These are phyloP conservation scores for Populus hybrid DNA, from an alignment of 441 rosid genomes.

Conservation along the genomic window DNA sequence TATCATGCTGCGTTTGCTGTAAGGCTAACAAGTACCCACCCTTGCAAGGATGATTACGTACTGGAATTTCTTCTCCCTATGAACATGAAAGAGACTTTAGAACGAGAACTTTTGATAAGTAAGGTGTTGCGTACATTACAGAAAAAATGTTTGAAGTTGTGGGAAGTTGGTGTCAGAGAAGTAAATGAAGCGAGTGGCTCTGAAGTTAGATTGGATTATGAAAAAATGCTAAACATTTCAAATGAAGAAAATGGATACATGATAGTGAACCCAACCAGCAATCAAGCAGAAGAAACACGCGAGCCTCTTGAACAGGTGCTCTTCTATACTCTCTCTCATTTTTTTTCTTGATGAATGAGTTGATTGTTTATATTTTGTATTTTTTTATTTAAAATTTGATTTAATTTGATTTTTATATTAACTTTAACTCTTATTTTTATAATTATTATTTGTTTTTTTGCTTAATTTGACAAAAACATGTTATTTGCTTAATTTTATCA, in stretches of 20 bases:
- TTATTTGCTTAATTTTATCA: no score
- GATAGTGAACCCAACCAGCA: no score
- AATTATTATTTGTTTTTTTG: no score
- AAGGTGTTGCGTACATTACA: neutral
- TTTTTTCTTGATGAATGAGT: no score
- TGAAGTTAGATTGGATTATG: neutral
- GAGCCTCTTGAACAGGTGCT: no score
- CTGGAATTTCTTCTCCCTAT: neutral
- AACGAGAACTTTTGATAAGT: neutral
- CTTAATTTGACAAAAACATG: no score
- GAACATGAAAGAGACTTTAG: accelerated
- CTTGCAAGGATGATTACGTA: neutral
- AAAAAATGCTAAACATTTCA: neutral
- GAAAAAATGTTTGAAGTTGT: neutral
- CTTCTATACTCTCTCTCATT: no score
- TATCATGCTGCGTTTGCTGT: neutral
- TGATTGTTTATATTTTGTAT: no score
- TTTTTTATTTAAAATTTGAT: no score
- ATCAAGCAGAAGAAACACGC: neutral
- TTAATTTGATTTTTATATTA: no score
- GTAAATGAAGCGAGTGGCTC: accelerated
- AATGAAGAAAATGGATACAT: no score
- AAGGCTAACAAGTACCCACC: neutral
- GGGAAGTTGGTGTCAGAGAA: accelerated
- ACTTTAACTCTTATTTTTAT: no score